Base-by-base conservation (phyloP, 78 protist species). In the Dictyostelium discoideum region DNA sequence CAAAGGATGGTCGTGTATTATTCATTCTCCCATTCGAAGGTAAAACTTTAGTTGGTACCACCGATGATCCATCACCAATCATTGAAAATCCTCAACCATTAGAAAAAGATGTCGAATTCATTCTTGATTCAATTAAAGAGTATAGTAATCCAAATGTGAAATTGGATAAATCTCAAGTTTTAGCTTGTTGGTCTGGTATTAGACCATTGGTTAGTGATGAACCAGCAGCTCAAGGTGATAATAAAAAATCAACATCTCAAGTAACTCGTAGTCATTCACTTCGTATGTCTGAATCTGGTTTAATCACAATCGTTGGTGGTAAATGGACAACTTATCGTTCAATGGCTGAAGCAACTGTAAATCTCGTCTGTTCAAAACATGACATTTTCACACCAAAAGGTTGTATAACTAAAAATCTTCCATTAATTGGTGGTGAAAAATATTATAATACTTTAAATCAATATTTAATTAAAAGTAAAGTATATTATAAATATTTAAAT, bases 291-390 rank as follows among this genome's bases (percentile, higher is more conserved):
- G 65, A 73, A 10, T 69, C 90, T 57, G 85, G 97, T 13, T 90
- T 99, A n/a, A 85, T 99, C 40, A 96, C 98, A 3, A 90, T 99
- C 37, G 84, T 96, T 72, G 99, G 99, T 24, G 99, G 99, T 16
- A 99, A 99, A 94, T 98, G 99, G 99, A 99, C 99, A 29, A 99
- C 99, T 18, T 99, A 98, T 92, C 95, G 99, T 69, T n/a, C 69
- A 50, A 98, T 99, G 99, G 98, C 99, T 4, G 88, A 89, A 24
- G 99, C 97, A 24, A 93, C 97, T 11, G 96, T 98, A 1, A 97
- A 97, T 42, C 72, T 78, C 1, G 98, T 85, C 92, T 40, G 11
- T 32, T 32, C 46, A 32, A 87, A 69, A 9, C 13, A 5, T 16
- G 37, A 4, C 1, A 39, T 74, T 26, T 86, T 94, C 26, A 76